These are phyloP conservation scores for Plectosphaerella cucumerina DNA, from an alignment of 2,329 filamentous ascomycete species.

Conservation along the genomic window DNA sequence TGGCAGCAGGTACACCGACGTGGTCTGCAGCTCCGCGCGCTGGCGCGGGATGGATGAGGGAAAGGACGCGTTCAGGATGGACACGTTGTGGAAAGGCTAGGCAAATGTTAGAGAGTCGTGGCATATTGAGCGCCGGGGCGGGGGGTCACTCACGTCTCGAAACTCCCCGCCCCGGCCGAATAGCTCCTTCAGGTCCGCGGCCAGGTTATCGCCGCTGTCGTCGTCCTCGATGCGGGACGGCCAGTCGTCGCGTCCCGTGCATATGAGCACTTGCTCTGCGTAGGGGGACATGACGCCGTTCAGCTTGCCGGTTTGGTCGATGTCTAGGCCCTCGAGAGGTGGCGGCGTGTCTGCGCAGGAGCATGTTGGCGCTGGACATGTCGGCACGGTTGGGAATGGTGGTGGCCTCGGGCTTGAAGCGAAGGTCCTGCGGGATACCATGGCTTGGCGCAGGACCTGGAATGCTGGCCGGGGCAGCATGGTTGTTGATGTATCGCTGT, in stretches of 20 bases:
- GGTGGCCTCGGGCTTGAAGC: conserved; percentile 8
- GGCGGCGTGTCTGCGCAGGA: conserved; percentile 63
- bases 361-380: conserved; percentile 75
- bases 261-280: conserved; percentile 77
- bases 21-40: conserved; percentile 41
- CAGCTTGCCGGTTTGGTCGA: conserved; percentile 67
- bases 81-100: conserved; percentile 79
- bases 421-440: too few species aligned
- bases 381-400: conserved; percentile 39
- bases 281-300: conserved; percentile 77
- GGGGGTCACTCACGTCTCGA: conserved; percentile 53
- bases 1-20: conserved; percentile 74
- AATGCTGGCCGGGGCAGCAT: too few species aligned
- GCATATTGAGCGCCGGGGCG: too few species aligned
- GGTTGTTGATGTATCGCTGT: too few species aligned
- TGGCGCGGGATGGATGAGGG: conserved; percentile 47
- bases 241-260: conserved; percentile 80
- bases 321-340: conserved; percentile 64
- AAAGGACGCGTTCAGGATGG: conserved; percentile 74
- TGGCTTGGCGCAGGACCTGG: too few species aligned
- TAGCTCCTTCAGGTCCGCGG: conserved; percentile 67
- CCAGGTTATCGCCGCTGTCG: conserved; percentile 59
- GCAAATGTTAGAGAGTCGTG: background rate
- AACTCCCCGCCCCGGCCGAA: conserved; percentile 63
- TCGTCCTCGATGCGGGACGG: conserved; percentile 81